These are phyloP conservation scores for Aaosphaeria arxii DNA, from an alignment of 2,329 filamentous ascomycete genomes.

Conservation along the genomic window DNA sequence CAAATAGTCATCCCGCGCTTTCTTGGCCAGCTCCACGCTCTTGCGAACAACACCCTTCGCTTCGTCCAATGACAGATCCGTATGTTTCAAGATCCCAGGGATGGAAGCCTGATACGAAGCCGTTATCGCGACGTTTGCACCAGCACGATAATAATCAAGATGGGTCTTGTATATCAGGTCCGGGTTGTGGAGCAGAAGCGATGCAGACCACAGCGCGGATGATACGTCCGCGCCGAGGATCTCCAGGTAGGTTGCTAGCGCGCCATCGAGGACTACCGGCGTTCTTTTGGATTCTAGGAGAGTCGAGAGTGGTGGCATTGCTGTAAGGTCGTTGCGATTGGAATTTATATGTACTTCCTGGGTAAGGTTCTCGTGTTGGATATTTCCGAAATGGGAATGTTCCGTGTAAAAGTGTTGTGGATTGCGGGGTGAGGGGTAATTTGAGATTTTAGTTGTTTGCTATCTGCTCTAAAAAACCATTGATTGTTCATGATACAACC, in stretches of 20 bases:
- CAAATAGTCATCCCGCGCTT: slow-evolving; percentile 35
- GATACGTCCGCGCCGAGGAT: slow-evolving; percentile 42
- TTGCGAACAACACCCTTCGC: slow-evolving; percentile 36
- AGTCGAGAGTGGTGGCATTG: not conserved
- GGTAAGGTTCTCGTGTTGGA: too few relatives aligned
- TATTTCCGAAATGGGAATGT: too few relatives aligned
- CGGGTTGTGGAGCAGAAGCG: slow-evolving; percentile 39
- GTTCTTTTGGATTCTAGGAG: slow-evolving; percentile 9
- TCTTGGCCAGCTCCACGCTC: slow-evolving; percentile 41
- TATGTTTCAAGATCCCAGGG: slow-evolving; percentile 39
- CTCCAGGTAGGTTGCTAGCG: slow-evolving; percentile 48
- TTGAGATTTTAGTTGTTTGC: too few relatives aligned
- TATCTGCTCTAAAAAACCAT: too few relatives aligned
- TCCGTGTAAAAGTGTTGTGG: too few relatives aligned
- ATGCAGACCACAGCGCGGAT: slow-evolving; percentile 45
- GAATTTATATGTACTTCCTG: too few relatives aligned
- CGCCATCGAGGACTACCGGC: slow-evolving; percentile 45
- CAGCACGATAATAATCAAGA: slow-evolving; percentile 43
- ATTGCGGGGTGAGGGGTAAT: too few relatives aligned
- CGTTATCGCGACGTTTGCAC: slow-evolving; percentile 48
- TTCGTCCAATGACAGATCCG: slow-evolving; percentile 28
- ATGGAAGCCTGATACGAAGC: slow-evolving; percentile 48
- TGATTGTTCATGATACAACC: too few relatives aligned
- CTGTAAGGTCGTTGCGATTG: not conserved
- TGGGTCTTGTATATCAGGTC: slow-evolving; percentile 43